Evolutionary conservation across 1,284 basidiomycete genomes (phyloP).

Genomic region (Moniliella sp.): DNA sequence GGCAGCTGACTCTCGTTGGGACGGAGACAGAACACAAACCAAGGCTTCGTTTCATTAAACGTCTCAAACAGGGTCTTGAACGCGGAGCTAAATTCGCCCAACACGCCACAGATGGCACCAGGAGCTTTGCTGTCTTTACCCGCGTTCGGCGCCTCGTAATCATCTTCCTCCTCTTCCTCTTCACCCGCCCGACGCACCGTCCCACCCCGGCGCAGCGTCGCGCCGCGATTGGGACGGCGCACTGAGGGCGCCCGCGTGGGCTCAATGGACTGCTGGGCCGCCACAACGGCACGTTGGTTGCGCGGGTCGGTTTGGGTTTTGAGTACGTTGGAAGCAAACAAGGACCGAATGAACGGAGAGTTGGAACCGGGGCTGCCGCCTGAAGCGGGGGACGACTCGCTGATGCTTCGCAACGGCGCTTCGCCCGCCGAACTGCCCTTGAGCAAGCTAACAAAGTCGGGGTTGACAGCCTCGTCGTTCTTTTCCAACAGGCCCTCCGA

Average conservation of each 20-base stretch:
- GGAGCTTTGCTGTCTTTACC: slow-evolving; percentile 8
- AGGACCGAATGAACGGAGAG: slow-evolving; percentile 58
- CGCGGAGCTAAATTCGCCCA: slow-evolving; percentile 52
- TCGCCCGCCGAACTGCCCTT: slow-evolving; percentile 62
- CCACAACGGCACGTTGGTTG: slow-evolving; percentile 70
- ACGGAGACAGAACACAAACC: slow-evolving; percentile 77
- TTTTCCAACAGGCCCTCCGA: slow-evolving; percentile 67
- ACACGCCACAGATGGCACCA: slow-evolving; percentile 46
- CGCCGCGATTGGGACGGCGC: slow-evolving; percentile 9
- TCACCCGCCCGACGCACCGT: slow-evolving; percentile 38
- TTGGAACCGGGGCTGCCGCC: slow-evolving; percentile 46
- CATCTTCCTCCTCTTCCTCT: slow-evolving; percentile 43
- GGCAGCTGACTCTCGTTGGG: slow-evolving; percentile 85
- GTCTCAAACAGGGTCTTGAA: slow-evolving; percentile 69
- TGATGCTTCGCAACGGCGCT: slow-evolving; percentile 60
- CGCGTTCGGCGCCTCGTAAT: slow-evolving; percentile 24
- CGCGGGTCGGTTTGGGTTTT: slow-evolving; percentile 70
- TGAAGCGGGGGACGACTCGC: slow-evolving; percentile 38
- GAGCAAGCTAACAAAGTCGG: slow-evolving; percentile 74
- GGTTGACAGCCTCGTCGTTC: slow-evolving; percentile 70
- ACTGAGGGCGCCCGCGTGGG: slow-evolving; percentile 70
- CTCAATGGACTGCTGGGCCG: slow-evolving; percentile 72
- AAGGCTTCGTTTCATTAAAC: slow-evolving; percentile 66
- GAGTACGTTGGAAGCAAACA: slow-evolving; percentile 70
- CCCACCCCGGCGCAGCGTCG: slow-evolving; percentile 5